A percentile compares a stretch with the other conserved stretches of the same genome.
These are phyloP conservation scores for Dentipellis sp. DNA, from an alignment of 768 basidiomycete species.

Conservation along the genomic window DNA sequence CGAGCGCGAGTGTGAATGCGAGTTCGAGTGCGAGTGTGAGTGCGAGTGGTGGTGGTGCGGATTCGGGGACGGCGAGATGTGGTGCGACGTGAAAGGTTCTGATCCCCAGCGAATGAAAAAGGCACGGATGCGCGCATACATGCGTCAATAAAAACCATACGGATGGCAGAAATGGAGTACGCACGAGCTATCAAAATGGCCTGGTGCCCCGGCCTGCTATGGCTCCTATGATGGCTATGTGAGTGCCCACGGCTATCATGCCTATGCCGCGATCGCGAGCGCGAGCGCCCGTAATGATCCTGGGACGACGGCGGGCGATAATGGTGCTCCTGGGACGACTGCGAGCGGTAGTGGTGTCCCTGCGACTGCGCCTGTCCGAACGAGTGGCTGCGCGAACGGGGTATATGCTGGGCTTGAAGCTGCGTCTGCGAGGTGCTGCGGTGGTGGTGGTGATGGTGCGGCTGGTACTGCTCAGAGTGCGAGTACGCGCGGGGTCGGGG, in stretches of 20 bases:
- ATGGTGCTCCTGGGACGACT: not conserved
- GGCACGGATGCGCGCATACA: too few relatives aligned
- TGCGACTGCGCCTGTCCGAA: not conserved
- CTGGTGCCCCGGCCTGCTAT: not conserved
- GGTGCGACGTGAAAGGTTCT: not conserved
- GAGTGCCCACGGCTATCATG: not conserved
- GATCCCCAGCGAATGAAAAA: not conserved
- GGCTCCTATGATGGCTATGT: not conserved
- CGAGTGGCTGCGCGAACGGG: not conserved
- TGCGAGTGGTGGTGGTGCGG: not conserved
- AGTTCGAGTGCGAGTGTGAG: not conserved
- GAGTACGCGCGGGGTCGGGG: not conserved
- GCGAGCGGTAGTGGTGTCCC: not conserved
- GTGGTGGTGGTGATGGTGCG: not conserved
- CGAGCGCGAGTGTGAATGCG: not conserved
- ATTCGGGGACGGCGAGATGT: not conserved
- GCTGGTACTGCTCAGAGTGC: not conserved
- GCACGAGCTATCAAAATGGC: not conserved
- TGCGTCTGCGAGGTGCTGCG: too few relatives aligned
- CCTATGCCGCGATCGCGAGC: not conserved
- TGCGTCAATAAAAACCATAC: too few relatives aligned
- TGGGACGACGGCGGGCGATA: not conserved
- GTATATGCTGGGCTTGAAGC: not conserved
- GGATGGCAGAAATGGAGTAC: not conserved
- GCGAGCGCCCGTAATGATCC: not conserved